Evolutionary conservation across 106 monocot species (phyloP).

Genomic region (Alisma plantagoaquatica): DNA sequence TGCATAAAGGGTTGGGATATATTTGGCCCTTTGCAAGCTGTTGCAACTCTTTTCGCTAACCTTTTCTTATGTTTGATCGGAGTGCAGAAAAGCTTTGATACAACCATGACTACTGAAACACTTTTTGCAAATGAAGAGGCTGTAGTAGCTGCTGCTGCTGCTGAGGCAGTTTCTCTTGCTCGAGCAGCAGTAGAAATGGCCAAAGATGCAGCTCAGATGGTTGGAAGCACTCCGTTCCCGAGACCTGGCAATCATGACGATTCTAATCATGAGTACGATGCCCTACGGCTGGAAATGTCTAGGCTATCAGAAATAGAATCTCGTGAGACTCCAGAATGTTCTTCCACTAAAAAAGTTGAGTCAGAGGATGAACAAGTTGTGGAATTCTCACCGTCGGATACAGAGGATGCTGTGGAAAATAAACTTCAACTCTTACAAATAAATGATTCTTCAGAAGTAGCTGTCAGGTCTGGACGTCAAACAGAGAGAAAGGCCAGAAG

Average conservation of each 20-base stretch:
- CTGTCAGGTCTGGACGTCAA: constrained; percentile 68
- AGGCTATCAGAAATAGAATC: constrained; percentile 28
- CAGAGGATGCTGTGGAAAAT: constrained; percentile 4
- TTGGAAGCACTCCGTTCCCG: constrained; percentile 12
- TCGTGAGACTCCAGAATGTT: not conserved
- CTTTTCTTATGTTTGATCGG: not conserved
- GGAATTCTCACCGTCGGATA: constrained; percentile 1
- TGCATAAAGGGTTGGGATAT: too few species aligned
- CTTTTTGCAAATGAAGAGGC: constrained; percentile 53
- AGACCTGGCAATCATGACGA: constrained; percentile 20
- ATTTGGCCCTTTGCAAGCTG: too few species aligned
- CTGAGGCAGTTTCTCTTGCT: constrained; percentile 83
- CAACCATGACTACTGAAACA: constrained; percentile 23
- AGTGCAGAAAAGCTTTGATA: constrained; percentile 27
- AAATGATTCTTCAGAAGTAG: constrained; percentile 13
- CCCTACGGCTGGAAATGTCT: constrained; percentile 23
- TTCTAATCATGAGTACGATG: constrained; percentile 24
- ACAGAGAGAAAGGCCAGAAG: constrained; percentile 69
- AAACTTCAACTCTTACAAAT: constrained; percentile 14
- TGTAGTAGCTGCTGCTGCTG: constrained; percentile 60
- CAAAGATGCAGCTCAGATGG: constrained; percentile 63
- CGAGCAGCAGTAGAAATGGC: constrained; percentile 82
- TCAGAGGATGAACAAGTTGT: constrained; percentile 5
- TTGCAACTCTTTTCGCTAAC: too few species aligned
- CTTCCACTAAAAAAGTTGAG: constrained; percentile 6